These are phyloP conservation scores for Cyclostephanos invisitatus DNA, from an alignment of 108 stramenopile genomes.

Conservation along the genomic window DNA sequence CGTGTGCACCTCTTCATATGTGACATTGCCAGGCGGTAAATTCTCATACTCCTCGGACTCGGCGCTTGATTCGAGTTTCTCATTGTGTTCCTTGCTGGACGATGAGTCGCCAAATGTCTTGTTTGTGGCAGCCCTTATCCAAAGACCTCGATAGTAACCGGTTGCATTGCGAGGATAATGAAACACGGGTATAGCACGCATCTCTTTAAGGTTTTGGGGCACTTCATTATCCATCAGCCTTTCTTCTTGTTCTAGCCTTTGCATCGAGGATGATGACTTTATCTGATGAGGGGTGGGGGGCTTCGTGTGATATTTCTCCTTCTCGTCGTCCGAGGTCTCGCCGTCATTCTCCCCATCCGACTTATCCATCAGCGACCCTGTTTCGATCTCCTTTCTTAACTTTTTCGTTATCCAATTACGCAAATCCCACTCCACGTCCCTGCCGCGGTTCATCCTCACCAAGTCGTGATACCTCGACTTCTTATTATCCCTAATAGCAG, in stretches of 20 bases:
- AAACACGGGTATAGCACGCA: constrained; percentile 35
- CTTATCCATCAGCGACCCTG: neutral
- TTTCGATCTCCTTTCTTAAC: constrained; percentile 14
- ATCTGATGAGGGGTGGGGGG: neutral
- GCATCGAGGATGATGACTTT: neutral
- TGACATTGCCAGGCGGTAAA: constrained; percentile 5
- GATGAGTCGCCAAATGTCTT: neutral
- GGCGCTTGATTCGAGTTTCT: constrained; percentile 5
- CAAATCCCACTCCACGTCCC: constrained; percentile 54
- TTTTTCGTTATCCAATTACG: constrained; percentile 50
- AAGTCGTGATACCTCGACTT: constrained; percentile 53
- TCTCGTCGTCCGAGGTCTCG: constrained; percentile 6
- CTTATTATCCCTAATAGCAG: constrained; percentile 9
- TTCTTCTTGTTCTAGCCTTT: constrained; percentile 1
- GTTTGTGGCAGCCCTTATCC: constrained; percentile 43
- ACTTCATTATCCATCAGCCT: neutral
- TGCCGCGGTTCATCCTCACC: constrained; percentile 54
- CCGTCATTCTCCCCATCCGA: constrained; percentile 11
- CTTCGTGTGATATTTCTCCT: neutral
- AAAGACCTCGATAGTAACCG: constrained; percentile 84
- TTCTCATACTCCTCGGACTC: constrained; percentile 3
- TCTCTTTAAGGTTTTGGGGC: neutral
- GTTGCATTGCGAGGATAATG: constrained; percentile 89
- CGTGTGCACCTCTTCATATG: constrained; percentile 25
- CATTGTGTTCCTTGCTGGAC: neutral